Evolutionary conservation across 106 monocot genomes (phyloP), one percentile per base, ranked within the genome.

Genomic region (Triglochin maritima): DNA sequence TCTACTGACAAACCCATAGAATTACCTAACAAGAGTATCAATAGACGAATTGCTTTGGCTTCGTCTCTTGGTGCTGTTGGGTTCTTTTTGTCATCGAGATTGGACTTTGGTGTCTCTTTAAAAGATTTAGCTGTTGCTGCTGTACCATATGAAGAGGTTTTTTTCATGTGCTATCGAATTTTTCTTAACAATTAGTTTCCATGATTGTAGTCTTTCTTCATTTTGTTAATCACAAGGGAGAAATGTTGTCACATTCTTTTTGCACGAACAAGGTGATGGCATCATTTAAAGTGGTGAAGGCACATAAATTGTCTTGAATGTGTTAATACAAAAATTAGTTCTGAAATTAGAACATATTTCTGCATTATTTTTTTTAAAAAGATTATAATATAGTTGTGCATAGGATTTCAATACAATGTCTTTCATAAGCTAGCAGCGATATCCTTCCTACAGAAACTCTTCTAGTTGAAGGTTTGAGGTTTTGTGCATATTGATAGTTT

Each of bases 31-130:
- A 91, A 82, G 69, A 79, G 77, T 65, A 63, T 96, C 9, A 96
- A 88, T 49, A 91, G 91, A 77, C 69, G 85, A 46, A 76, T 96
- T 57, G 91, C 88, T 61, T 47, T 82, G 17, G 77, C 70, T 50
- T 84, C 88, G 48, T 60, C 68, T 64, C 8, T 86, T 57, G 77
- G 78, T 68, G 84, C 88, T 3, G 79, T 98, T 8, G 84, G 86
- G 14, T 81, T 98, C 45, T 98, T 91, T 73, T 64, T 79, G 50
- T 88, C 84, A n/a, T 47, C 66, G 43, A 81, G 85, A 74, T 83
- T 98, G 57, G 86, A 98, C 10, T 82, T 98, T 74, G 91, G 96
- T 51, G 79, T 88, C 42, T 98, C 96, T 44, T 79, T 91, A 55
- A 91, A 98, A 74, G 88, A 91, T 77, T 72, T 98, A 56, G 44